Base-by-base conservation (phyloP, 2,329 filamentous ascomycete species). In the Amphichorda felina region DNA sequence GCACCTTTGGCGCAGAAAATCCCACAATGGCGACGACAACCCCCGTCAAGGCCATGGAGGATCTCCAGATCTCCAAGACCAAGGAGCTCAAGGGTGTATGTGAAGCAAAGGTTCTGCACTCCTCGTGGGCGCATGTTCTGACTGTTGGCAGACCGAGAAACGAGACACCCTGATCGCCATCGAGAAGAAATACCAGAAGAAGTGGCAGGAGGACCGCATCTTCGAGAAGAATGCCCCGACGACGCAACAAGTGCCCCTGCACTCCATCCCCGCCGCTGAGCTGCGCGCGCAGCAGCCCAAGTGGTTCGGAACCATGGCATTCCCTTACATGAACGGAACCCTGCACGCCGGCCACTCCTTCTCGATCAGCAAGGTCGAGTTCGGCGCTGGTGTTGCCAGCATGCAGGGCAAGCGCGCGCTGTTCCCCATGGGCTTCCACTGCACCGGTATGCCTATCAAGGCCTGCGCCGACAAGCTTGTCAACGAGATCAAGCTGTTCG, bases 361-460 rank as follows among this genome's bases (percentile, higher is more conserved):
- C 60, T 91, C 87, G 16, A 78, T 84, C 41, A 83, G 75, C 52
- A 98, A 98, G 62, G 78, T 94, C 48, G 38, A 98, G 61, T 98
- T 96, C 58, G 80, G 79, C 39, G 75, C 82, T 17, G 86, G 89
- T 30, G 88, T 86, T 53, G 80, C 82, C 32, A 73, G 89, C 38
- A 93, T 96, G 85, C 76, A 87, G 56, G 91, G 91, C 51, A 89
- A 89, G 67, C 72, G 81, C 36, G 71, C 80, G 38, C 68, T 96
- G 36, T 95, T 91, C 56, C 91, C 91, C 38, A 80, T 91, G 52
- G 91, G 89, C 22, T 98, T 87, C 66, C 91, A 98, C 68, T 62
- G 60, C 63, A 96, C 89, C 0, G 91, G 91, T 49, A 93, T 98
- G 81, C 87, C 88, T 31, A 98, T 98, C 68, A 95, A 95, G 63